Conservation (phyloP, 805 yeast genomes). For the Spathaspora passalidarum region DNA sequence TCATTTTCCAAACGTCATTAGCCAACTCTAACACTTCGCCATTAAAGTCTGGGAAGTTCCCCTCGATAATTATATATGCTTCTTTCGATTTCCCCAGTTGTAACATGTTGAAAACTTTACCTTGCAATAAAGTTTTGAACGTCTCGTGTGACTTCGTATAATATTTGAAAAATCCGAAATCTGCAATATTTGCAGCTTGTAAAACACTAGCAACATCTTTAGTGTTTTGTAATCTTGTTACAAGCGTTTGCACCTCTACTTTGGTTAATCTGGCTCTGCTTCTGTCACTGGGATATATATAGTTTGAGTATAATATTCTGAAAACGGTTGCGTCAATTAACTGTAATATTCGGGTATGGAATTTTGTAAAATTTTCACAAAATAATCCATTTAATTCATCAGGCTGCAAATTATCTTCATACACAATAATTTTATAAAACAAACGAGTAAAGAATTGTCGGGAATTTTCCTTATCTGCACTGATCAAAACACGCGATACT, state of each 20-base stretch:
- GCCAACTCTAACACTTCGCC: conserved; percentile 5
- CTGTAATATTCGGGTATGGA: background rate
- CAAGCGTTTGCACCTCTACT: background rate
- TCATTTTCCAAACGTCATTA: conserved; percentile 5
- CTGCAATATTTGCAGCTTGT: background rate
- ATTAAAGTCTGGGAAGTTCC: conserved; percentile 7
- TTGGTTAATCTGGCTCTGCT: background rate
- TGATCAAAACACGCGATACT: conserved; percentile 2
- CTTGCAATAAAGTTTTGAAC: conserved; percentile 1
- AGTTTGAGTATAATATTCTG: conserved; percentile 4
- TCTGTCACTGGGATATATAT: background rate
- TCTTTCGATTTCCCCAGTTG: background rate
- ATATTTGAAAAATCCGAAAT: conserved; percentile 1
- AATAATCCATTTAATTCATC: conserved; percentile 6
- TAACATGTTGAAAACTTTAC: background rate
- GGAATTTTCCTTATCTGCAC: background rate
- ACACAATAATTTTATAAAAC: conserved; percentile 4
- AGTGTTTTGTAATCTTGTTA: background rate
- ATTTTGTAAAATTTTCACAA: background rate
- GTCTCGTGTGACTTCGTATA: background rate
- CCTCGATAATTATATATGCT: background rate
- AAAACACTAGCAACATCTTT: background rate
- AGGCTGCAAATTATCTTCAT: background rate
- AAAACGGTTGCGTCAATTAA: conserved; percentile 4
- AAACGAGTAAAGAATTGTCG: conserved; percentile 3